A percentile compares a stretch with the other conserved stretches of the same genome.
Conservation (phyloP, 495 filamentous ascomycete genomes). For the Neurospora sublineolata region DNA sequence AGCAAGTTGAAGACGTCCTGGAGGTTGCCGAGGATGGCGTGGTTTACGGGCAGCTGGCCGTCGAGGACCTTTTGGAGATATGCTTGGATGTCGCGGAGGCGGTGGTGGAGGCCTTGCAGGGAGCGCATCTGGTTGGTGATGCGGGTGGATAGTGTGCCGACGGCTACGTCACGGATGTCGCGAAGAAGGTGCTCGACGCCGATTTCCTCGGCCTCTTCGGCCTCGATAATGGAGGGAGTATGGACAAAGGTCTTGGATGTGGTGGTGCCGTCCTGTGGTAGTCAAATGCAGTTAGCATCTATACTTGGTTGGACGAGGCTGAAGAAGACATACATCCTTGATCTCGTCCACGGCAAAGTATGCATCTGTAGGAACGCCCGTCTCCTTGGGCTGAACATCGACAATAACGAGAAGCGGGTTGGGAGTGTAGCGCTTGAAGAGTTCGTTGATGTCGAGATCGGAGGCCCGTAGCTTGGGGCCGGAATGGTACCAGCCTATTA, state of each 20-base stretch:
- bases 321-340: conserved; percentile 70
- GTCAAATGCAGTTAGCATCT: not conserved
- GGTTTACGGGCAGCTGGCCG: conserved; percentile 85
- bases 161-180: conserved; percentile 95
- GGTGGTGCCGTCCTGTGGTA: conserved; percentile 79
- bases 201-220: conserved; percentile 97
- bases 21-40: conserved; percentile 91
- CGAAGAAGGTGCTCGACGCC: conserved; percentile 95
- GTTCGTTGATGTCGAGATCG: conserved; percentile 97
- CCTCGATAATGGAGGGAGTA: conserved; percentile 97
- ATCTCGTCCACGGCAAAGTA: conserved; percentile 99
- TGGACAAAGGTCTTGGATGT: conserved; percentile 97
- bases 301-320: not conserved
- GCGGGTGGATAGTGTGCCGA: conserved; percentile 94
- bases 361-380: conserved; percentile 94
- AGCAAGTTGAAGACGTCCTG: conserved; percentile 99
- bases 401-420: conserved; percentile 96
- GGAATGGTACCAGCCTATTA: conserved; percentile 99
- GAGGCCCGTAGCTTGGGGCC: conserved; percentile 94
- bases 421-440: conserved; percentile 97
- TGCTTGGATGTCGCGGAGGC: conserved; percentile 85
- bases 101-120: conserved; percentile 88
- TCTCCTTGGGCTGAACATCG: conserved; percentile 96
- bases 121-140: conserved; percentile 97
- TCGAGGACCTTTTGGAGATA: conserved; percentile 95